Base-by-base conservation (phyloP, 176 grass and related monocot genomes). In the Paspalum notatum region DNA sequence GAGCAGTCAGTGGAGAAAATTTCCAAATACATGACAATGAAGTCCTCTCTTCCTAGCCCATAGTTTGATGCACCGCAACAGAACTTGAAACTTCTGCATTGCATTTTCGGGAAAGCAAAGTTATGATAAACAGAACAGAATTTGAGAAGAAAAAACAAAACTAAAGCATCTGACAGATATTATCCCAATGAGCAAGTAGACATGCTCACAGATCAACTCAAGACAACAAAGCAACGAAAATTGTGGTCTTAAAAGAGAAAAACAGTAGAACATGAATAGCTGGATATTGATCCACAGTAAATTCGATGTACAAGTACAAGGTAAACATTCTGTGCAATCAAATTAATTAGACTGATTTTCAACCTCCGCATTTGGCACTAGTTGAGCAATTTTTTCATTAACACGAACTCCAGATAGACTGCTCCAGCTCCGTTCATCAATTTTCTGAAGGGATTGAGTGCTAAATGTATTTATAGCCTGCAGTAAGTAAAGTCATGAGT, bases 351-450 rank as follows among this genome's bases (percentile, higher is more conserved):
- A 83, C 10, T 32, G 54, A 9, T 45, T 18, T 26, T 49, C 13
- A 12, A 94, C 88, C 91, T 94, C 82, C 17, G 84, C 43, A 73
- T 94, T 74, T 51, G 83, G 91, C 46, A 94, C 91, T 78, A 91
- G 53, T 74, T 91, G 85, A 76, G 88, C 85, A 66, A 94, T 94
- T 74, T 82, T 58, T 62, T 80, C 77, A 75, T 94, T 94, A 66
- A 85, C 91, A 68, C 75, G 83, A 80, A 94, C 85, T 74, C 91
- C 91, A 81, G 91, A 94, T 27, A 94, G 49, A 74, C 88, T 94
- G 65, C 83, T 91, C 88, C 83, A 84, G 62, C 91, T 90, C 47
- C 85, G 48, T 27, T 74, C 25, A 76, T 94, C 91, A 66, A 88
- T 50, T 84, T 66, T 82, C 25, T 20, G 59, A 45, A 81, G 80